A percentile compares a stretch with the other conserved stretches of the same genome.
These are phyloP conservation scores for Zygnema circumcarinatum DNA, from an alignment of 139 green algal species.

Conservation along the genomic window DNA sequence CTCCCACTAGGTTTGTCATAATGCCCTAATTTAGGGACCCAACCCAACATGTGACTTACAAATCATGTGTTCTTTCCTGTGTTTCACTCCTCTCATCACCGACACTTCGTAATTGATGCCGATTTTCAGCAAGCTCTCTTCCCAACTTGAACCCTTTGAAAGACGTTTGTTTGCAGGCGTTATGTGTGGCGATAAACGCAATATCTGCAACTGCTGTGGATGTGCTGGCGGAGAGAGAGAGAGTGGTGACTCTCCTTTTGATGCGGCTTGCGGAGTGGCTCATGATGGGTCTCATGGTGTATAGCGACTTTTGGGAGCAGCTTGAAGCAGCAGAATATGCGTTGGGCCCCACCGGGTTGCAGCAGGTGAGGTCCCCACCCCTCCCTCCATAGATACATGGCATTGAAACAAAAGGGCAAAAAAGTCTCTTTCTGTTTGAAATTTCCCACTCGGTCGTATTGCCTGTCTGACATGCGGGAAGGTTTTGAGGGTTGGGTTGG, in stretches of 20 bases:
- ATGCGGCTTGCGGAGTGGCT: constrained; percentile 55
- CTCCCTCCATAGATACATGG: background rate
- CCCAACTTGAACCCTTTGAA: background rate
- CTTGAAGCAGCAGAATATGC: constrained; percentile 34
- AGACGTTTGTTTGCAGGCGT: background rate
- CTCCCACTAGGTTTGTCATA: background rate
- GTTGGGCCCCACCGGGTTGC: constrained; percentile 36
- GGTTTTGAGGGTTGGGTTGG: too few species aligned
- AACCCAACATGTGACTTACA: background rate
- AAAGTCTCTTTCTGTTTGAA: constrained; percentile 14
- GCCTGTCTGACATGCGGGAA: too few species aligned
- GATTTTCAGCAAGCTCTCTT: too few species aligned
- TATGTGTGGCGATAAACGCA: constrained; percentile 30
- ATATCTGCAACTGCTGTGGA: constrained; percentile 17
- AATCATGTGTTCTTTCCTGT: background rate
- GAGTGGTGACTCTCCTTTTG: constrained; percentile 50
- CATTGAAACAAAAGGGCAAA: background rate
- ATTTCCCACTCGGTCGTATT: too few species aligned
- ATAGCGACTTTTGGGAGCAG: constrained; percentile 45
- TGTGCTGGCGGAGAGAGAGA: constrained; percentile 37
- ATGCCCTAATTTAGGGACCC: background rate
- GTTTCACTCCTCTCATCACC: background rate
- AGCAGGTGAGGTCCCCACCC: constrained; percentile 40
- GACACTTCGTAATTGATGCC: background rate
- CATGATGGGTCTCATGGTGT: constrained; percentile 41